phyloP scores from a whole-genome alignment of 805 yeast species.

The Candida ponderosae region DNA sequence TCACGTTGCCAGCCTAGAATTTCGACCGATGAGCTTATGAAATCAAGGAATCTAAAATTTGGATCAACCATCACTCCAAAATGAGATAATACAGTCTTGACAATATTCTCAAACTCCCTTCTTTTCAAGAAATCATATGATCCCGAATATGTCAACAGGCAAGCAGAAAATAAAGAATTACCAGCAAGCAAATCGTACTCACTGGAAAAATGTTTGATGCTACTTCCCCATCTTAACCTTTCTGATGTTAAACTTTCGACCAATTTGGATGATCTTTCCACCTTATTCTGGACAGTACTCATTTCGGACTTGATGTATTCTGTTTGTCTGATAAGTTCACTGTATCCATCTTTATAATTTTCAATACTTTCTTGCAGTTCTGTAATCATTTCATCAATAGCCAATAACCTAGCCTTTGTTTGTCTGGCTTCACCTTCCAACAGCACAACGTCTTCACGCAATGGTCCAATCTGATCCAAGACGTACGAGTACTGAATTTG shows the following conservation, averaged over 20 bases:
- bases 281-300: slow-evolving; percentile 49
- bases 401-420: slow-evolving; percentile 61
- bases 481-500: slow-evolving; percentile 74
- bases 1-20: slow-evolving; percentile 40
- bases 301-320: slow-evolving; percentile 72
- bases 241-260: slow-evolving; percentile 61
- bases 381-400: slow-evolving; percentile 71
- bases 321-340: slow-evolving; percentile 66
- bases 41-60: slow-evolving; percentile 25
- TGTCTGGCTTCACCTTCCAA: slow-evolving; percentile 55
- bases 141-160: slow-evolving; percentile 57
- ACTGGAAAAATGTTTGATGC: slow-evolving; percentile 41
- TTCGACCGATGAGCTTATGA: slow-evolving; percentile 33
- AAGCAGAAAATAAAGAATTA: slow-evolving; percentile 55
- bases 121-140: slow-evolving; percentile 42
- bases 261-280: slow-evolving; percentile 52
- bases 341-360: slow-evolving; percentile 57
- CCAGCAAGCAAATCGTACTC: slow-evolving; percentile 50
- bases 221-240: slow-evolving; percentile 64
- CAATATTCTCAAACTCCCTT: slow-evolving; percentile 20
- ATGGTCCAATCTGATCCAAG: slow-evolving; percentile 64
- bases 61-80: slow-evolving; percentile 32
- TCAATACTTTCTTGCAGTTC: slow-evolving; percentile 71
- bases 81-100: slow-evolving; percentile 28
- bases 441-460: slow-evolving; percentile 52